Evolutionary conservation across 2,329 filamentous ascomycete genomes (phyloP), one percentile per base, ranked within the genome.

Genomic region (Arachnopeziza araneosa): DNA sequence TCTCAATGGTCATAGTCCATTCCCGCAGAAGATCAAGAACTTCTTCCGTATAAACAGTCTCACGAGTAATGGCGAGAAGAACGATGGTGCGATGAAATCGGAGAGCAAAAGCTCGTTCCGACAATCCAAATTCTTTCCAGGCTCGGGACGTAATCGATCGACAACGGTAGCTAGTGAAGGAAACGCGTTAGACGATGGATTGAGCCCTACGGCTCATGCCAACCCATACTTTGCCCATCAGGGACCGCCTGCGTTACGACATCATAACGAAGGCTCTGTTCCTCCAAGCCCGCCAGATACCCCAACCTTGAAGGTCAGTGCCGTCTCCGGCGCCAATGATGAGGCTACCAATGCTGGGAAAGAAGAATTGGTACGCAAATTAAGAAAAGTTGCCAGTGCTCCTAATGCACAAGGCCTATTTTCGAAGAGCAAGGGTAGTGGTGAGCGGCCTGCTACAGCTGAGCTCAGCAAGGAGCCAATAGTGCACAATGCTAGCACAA

Each of bases 221-320:
- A 99, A 99, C 74, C 95, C 95, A 21, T 99, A 99, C 77, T 99
- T 98, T 75, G 90, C 87, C 67, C 95, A 98, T 74, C 95, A 99
- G 77, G 95, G 95, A 60, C 92, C 92, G 69, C 95, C 95, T 3
- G 90, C 91, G 65, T 80, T 98, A 69, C 88, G 93, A 72, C 95
- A 99, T 78, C 92, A 96, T 78, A 96, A 98, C 75, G 91, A 95
- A 68, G 90, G 88, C 71, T 97, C 92, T 65, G 90, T 96, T 44
- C 93, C 95, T 17, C 91, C 92, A 14, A 96, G 93, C 63, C 93
- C 95, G 30, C 91, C 93, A 52, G 92, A 96, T 73, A 96, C 92
- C 1, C 93, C 93, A 22, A 85, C 85, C 63, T 79, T 93, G 66
- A 90, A 89, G 76, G 80, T 89, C 58, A 84, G 90, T 55, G 86